These are phyloP conservation scores for Arthrobotrys sinensis DNA, from an alignment of 2,329 filamentous ascomycete genomes.

Conservation along the genomic window DNA sequence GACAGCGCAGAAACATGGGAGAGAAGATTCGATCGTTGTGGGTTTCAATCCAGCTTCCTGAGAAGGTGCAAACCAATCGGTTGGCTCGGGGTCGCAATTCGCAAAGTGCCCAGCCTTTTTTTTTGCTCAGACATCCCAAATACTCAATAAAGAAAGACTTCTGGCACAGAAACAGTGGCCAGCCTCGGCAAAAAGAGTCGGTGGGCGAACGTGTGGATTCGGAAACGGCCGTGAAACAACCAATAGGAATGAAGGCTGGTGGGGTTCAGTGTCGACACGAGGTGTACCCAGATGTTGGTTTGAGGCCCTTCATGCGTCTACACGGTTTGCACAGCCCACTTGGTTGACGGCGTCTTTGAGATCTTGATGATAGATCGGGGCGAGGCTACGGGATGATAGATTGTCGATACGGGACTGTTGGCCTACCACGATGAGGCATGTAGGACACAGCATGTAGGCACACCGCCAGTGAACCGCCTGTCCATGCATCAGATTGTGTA, in stretches of 20 bases:
- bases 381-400: slow-evolving; percentile 8
- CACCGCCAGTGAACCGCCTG: neutral
- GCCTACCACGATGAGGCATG: slow-evolving; percentile 2
- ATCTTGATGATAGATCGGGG: slow-evolving; percentile 24
- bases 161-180: neutral
- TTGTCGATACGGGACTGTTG: neutral
- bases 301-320: slow-evolving; percentile 8
- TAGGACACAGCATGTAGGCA: slow-evolving; percentile 1
- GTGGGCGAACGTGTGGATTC: neutral
- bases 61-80: slow-evolving; percentile 7
- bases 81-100: slow-evolving; percentile 9
- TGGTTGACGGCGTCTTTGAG: slow-evolving; percentile 14
- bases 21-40: slow-evolving; percentile 9
- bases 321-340: slow-evolving; percentile 38
- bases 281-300: slow-evolving; percentile 12
- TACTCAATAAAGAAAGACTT: slow-evolving; percentile 4
- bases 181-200: neutral
- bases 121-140: slow-evolving; percentile 6
- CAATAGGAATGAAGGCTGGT: slow-evolving; percentile 47
- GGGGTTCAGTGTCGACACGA: slow-evolving; percentile 39
- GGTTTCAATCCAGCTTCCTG: slow-evolving; percentile 4
- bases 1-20: neutral
- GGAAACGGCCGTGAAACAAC: slow-evolving; percentile 23
- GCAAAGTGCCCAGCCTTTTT: slow-evolving; percentile 20
- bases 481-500: neutral